Conservation (phyloP, 768 basidiomycete species). For the Pisolithus tinctorius region DNA sequence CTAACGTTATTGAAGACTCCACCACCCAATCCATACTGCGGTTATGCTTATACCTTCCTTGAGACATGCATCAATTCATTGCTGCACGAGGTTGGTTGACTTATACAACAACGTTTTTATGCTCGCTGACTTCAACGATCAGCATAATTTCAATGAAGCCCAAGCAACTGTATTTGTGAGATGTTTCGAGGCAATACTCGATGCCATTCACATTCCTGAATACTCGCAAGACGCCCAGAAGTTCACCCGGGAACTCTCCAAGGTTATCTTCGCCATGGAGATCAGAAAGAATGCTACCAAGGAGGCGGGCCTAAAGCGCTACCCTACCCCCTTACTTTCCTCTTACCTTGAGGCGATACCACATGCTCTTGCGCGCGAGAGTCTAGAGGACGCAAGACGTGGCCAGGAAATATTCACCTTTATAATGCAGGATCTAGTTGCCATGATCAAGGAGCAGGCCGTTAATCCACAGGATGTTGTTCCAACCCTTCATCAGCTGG, state of each 20-base stretch:
- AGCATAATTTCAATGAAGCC: slow-evolving; percentile 71
- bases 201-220: slow-evolving; percentile 65
- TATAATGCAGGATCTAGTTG: slow-evolving; percentile 63
- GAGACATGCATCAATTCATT: slow-evolving; percentile 67
- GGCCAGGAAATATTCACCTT: slow-evolving; percentile 54
- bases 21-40: slow-evolving; percentile 38
- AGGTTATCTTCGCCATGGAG: slow-evolving; percentile 69
- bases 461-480: slow-evolving; percentile 50
- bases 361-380: slow-evolving; percentile 64
- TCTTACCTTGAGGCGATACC: slow-evolving; percentile 80
- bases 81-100: slow-evolving; percentile 58
- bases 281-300: slow-evolving; percentile 52
- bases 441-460: slow-evolving; percentile 41
- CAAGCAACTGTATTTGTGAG: slow-evolving; percentile 66
- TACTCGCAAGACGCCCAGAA: slow-evolving; percentile 61
- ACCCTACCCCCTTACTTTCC: slow-evolving; percentile 51
- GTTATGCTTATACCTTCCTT: slow-evolving; percentile 59
- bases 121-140: slow-evolving; percentile 8
- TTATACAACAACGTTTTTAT: not conserved
- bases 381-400: slow-evolving; percentile 50
- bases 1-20: slow-evolving; percentile 50
- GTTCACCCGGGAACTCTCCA: slow-evolving; percentile 64
- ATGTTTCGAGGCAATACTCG: slow-evolving; percentile 71
- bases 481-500: slow-evolving; percentile 72
- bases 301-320: slow-evolving; percentile 44